Conservation (phyloP, 192 early-diverging fungal genomes). For the Gaertneriomyces sp. region DNA sequence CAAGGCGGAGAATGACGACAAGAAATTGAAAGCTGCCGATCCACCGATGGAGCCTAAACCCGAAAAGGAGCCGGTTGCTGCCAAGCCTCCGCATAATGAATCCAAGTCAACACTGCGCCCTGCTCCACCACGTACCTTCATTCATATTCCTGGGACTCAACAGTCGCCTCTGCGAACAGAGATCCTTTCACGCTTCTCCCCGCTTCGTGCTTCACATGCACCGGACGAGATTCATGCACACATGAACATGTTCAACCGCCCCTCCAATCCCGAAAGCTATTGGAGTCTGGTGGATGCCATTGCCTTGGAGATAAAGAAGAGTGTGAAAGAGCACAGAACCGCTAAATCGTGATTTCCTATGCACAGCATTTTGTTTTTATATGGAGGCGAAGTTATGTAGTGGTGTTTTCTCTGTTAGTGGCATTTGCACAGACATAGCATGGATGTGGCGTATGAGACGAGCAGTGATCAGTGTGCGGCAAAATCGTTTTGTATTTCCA, state of each 20-base stretch:
- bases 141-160: constrained; percentile 11
- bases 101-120: background rate
- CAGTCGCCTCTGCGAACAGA: constrained; percentile 31
- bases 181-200: constrained; percentile 24
- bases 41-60: background rate
- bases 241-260: constrained; percentile 39
- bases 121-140: constrained; percentile 2
- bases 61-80: background rate
- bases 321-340: background rate
- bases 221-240: constrained; percentile 38
- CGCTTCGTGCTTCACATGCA: constrained; percentile 15
- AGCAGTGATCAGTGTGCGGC: too few species aligned
- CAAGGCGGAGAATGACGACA: background rate
- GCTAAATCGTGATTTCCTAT: too few species aligned
- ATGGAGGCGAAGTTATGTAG: too few species aligned
- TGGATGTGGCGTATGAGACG: too few species aligned
- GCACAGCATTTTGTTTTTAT: too few species aligned
- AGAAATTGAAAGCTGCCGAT: background rate
- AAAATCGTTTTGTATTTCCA: too few species aligned
- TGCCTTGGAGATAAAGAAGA: constrained; percentile 20
- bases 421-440: too few species aligned
- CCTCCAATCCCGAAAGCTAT: constrained; percentile 28
- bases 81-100: background rate
- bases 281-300: constrained; percentile 32
- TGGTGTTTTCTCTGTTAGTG: too few species aligned